A percentile compares a stretch with the other conserved stretches of the same genome.
These are phyloP conservation scores for Stemphylium beticola DNA, from an alignment of 2,329 filamentous ascomycete genomes.

Conservation along the genomic window DNA sequence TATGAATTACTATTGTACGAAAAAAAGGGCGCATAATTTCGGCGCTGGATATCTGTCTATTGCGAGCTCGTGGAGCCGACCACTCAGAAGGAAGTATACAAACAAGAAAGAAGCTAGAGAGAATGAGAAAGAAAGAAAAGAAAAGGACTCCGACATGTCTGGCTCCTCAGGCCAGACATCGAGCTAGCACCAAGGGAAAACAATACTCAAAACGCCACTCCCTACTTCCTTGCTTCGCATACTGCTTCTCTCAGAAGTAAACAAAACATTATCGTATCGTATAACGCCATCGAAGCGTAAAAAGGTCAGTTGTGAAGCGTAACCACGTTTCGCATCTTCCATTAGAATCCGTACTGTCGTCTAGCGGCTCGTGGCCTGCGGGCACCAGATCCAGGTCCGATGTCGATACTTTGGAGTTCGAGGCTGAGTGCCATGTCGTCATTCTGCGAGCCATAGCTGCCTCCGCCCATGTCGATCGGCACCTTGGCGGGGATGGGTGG, in stretches of 20 bases:
- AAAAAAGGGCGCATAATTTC: neutral
- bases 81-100: neutral
- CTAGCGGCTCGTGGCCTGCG: conserved; percentile 20
- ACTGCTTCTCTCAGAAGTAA: neutral
- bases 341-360: conserved; percentile 22
- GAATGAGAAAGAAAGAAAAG: neutral
- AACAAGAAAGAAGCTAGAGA: neutral
- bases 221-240: neutral
- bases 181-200: neutral
- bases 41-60: conserved; percentile 5
- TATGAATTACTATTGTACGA: neutral
- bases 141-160: conserved; percentile 10
- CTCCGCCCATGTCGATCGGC: conserved; percentile 53
- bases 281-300: conserved; percentile 9
- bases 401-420: conserved; percentile 66
- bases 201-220: neutral
- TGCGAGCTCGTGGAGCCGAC: neutral
- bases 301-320: neutral
- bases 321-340: neutral
- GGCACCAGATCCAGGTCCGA: conserved; percentile 45
- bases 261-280: conserved; percentile 11
- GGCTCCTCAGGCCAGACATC: conserved; percentile 8
- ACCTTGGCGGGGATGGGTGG: conserved; percentile 76
- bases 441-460: conserved; percentile 10
- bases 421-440: conserved; percentile 66